Evolutionary conservation across 2,329 filamentous ascomycete genomes (phyloP).

Genomic region (Periglandula ipomoeae): DNA sequence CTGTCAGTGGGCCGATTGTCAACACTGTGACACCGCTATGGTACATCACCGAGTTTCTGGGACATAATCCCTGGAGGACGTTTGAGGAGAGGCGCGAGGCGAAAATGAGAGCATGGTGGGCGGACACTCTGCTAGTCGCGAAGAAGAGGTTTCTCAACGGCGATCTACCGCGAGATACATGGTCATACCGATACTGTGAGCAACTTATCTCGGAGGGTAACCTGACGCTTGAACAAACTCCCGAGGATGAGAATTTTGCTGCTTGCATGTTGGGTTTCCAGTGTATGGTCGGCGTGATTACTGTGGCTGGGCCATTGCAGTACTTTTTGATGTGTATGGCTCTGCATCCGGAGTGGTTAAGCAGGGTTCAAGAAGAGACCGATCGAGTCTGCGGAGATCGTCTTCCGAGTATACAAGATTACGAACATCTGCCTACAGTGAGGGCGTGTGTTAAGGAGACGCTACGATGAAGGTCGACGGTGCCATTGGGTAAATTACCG

Average conservation of each 20-base stretch:
- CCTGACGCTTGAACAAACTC: conserved; percentile 27
- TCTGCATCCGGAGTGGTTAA: conserved; percentile 43
- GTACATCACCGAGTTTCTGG: conserved; percentile 29
- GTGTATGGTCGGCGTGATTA: conserved; percentile 41
- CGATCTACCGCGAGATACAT: conserved; percentile 35
- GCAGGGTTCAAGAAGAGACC: conserved; percentile 46
- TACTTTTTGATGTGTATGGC: conserved; percentile 45
- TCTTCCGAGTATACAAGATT: background rate
- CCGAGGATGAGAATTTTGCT: conserved; percentile 35
- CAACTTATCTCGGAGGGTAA: conserved; percentile 32
- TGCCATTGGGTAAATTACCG: conserved; percentile 28
- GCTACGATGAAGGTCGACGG: conserved; percentile 47
- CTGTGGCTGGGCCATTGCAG: conserved; percentile 38
- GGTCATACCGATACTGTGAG: conserved; percentile 20
- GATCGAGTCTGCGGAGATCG: background rate
- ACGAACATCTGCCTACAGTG: conserved; percentile 18
- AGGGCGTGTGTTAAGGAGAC: conserved; percentile 50
- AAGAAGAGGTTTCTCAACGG: conserved; percentile 31
- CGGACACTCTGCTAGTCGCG: conserved; percentile 29
- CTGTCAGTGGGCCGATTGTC: conserved; percentile 40
- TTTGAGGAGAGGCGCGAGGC: conserved; percentile 35
- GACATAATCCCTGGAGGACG: conserved; percentile 37
- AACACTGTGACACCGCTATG: conserved; percentile 41
- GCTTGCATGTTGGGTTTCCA: conserved; percentile 44
- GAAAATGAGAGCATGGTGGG: conserved; percentile 37